A percentile compares a stretch with the other conserved stretches of the same genome.
Evolutionary conservation across 768 basidiomycete genomes (phyloP).

Genomic region (Chiua virens): DNA sequence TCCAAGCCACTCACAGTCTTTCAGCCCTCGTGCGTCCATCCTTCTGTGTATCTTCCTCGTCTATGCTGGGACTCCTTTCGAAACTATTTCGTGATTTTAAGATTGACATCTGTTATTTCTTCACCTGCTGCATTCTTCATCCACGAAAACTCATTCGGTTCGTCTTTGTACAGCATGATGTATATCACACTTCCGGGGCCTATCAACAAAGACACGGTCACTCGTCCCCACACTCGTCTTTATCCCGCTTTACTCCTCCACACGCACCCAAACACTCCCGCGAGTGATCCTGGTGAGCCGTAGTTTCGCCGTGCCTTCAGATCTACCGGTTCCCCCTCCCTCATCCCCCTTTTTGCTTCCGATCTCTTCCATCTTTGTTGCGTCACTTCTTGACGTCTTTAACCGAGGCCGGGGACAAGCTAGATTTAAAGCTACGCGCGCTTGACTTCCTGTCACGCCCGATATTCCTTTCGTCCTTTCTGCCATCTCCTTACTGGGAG

Average conservation of each 20-base stretch:
- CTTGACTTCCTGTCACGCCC: neutral
- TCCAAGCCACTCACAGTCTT: slow-evolving; percentile 14
- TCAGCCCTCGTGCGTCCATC: slow-evolving; percentile 26
- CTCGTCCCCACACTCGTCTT: slow-evolving; percentile 21
- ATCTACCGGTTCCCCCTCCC: too few relatives aligned
- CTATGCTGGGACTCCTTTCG: too few relatives aligned
- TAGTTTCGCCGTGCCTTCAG: slow-evolving; percentile 9
- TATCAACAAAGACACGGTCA: slow-evolving; percentile 9
- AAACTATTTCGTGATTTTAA: too few relatives aligned
- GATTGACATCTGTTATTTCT: neutral
- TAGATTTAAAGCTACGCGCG: neutral
- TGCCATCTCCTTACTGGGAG: slow-evolving; percentile 11
- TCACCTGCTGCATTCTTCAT: neutral
- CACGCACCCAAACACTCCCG: slow-evolving; percentile 24
- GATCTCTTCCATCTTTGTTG: too few relatives aligned
- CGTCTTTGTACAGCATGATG: slow-evolving; percentile 14
- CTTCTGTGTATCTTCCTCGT: neutral
- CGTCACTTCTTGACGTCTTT: too few relatives aligned
- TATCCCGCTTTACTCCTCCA: slow-evolving; percentile 23
- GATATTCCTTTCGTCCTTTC: neutral
- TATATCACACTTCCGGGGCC: neutral
- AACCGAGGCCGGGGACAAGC: neutral
- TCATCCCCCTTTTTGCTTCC: too few relatives aligned
- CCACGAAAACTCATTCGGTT: slow-evolving; percentile 1
- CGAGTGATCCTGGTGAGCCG: slow-evolving; percentile 29